Evolutionary conservation across 495 filamentous ascomycete species (phyloP), one percentile per base, ranked within the genome.

Genomic region (Hypoxylon lienhwacheense): DNA sequence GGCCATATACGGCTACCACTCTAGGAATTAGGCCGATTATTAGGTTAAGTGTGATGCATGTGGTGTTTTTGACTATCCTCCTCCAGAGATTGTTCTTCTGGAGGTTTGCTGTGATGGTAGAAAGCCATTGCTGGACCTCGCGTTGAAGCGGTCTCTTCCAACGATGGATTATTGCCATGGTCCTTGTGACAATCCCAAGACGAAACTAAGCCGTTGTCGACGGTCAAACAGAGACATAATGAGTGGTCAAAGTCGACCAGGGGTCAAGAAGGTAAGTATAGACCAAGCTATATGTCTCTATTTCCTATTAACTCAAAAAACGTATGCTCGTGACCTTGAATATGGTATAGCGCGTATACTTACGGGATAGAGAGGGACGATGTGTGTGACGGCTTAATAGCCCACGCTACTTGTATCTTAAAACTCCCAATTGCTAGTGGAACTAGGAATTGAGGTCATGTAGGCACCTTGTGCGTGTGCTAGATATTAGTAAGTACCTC

Each of bases 61-160:
- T 52, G 42, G 71, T 72, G 51, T 76, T 73, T 52, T 80, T 80
- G 22, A 78, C 52, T 19, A 80, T 69, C n/a, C 73, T 66, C 63
- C 68, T 70, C 67, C 72, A 73, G 20, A 77, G 63, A 35, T 62
- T 47, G 31, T 64, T 55, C 39, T 61, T 67, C 46, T 52, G 52
- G 33, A 69, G 59, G 37, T 61, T 66, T 17, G 53, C 47, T 5
- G 20, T 42, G 21, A 62, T 28, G 2, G 44, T 48, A 25, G 34
- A 36, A 11, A 64, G 41, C 54, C 50, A 65, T 59, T 43, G 53
- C 31, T 47, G 61, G 20, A 33, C 41, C 25, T 46, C 42, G 31
- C 43, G 42, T 7, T 57, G 47, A 45, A 62, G 53, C 59, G 10
- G 48, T n/a, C 32, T 47, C 39, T 21, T 37, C 47, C 24, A 53